These are phyloP conservation scores for Fusarium hainanense DNA, from an alignment of 2,329 filamentous ascomycete genomes.

Conservation along the genomic window DNA sequence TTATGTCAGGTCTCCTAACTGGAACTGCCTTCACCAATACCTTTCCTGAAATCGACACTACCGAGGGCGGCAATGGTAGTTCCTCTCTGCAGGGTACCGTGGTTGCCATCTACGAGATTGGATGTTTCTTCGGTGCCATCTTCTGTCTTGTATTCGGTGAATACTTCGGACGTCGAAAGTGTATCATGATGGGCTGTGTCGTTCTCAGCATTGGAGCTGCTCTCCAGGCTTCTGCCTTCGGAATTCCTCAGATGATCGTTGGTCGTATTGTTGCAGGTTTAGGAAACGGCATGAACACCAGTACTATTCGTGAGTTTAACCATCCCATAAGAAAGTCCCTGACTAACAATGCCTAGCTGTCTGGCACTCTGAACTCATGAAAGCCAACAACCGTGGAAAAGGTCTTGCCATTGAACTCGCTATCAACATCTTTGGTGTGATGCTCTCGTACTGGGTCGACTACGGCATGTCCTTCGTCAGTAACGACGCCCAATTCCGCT, in stretches of 20 bases:
- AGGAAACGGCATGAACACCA: slow-evolving; percentile 61
- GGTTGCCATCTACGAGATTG: slow-evolving; percentile 60
- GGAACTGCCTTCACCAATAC: slow-evolving; percentile 48
- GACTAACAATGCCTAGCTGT: slow-evolving; percentile 40
- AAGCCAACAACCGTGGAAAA: slow-evolving; percentile 53
- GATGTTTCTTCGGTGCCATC: slow-evolving; percentile 60
- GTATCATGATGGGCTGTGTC: slow-evolving; percentile 54
- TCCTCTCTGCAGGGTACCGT: slow-evolving; percentile 58
- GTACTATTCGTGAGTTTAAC: slow-evolving; percentile 54
- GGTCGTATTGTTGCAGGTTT: slow-evolving; percentile 58
- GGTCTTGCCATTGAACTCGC: slow-evolving; percentile 48
- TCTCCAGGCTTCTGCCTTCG: slow-evolving; percentile 55
- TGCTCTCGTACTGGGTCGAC: slow-evolving; percentile 52
- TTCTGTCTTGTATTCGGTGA: slow-evolving; percentile 56
- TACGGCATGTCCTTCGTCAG: slow-evolving; percentile 53
- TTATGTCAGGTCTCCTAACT: slow-evolving; percentile 51
- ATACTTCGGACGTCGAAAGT: slow-evolving; percentile 55
- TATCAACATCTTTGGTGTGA: slow-evolving; percentile 54
- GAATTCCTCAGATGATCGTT: slow-evolving; percentile 57
- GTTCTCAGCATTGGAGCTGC: slow-evolving; percentile 57
- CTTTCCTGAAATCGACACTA: slow-evolving; percentile 53
- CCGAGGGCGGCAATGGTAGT: slow-evolving; percentile 52
- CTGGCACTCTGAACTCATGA: slow-evolving; percentile 58
- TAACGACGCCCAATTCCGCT: slow-evolving; percentile 56
- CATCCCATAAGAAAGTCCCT: fast-evolving